Evolutionary conservation across 306 rosid genomes (phyloP), one percentile per base, ranked within the genome.

Genomic region (Fragaria nilgerrensis): DNA sequence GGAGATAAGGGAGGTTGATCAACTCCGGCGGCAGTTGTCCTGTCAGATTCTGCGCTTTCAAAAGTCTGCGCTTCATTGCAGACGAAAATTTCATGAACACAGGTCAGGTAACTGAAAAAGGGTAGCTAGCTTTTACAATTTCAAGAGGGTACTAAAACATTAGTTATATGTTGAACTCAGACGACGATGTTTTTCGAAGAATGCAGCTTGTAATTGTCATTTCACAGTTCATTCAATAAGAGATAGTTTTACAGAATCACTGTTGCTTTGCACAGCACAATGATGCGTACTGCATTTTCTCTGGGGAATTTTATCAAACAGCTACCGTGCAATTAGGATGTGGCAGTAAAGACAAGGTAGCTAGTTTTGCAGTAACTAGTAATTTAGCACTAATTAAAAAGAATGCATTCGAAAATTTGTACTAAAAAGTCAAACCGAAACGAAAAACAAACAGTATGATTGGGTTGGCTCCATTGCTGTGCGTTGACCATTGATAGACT

Each of bases 21-120:
- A 89, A 11, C 32, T 92, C 86, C 16, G 2, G 20, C 20, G 97
- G 97, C 16, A 90, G 87, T 27, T 75, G 81, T 39, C 97, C 97
- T 5, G 69, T 3, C 27, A 92, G 88, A 79, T 72, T 79, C 74
- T 86, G 90, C 25, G 65, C 37, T 76, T 88, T 89, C 1, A 85
- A 59, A 69, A 77, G 17, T 68, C 96, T 93, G 90, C 48, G 48
- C 15, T 74, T 53, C 47, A 75, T 5, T 5, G 2, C 10, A 15
- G 22, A 61, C 27, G 39, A 69, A 23, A 7, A 13, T 14, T 19
- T 43, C n/a, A 71, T 17, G 10, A 71, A n/a, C 9, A n/a, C 39
- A 36, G 48, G 3, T 37, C 47, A 36, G 25, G 70, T 65, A 17
- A 65, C n/a, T 19, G 9, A 65, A 65, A 63, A 27, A 2, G 14